These are phyloP conservation scores for Saprolegnia diclina DNA, from an alignment of 352 stramenopile species.

Conservation along the genomic window DNA sequence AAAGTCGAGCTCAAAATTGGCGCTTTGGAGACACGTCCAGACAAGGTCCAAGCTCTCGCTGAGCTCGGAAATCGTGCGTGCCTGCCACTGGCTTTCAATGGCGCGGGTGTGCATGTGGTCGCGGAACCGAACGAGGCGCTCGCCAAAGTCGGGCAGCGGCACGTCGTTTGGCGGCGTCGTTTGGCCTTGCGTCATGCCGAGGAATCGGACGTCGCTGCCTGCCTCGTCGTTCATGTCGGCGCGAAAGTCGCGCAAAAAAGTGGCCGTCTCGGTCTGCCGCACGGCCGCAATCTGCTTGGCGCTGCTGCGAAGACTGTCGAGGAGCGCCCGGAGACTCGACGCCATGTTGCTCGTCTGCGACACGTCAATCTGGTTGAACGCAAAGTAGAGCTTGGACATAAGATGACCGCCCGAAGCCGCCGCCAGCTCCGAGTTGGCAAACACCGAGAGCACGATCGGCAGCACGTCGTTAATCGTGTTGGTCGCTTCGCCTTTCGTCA, in stretches of 20 bases:
- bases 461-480: neutral
- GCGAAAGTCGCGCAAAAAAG: neutral
- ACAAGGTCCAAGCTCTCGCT: neutral
- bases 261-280: neutral
- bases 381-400: constrained; percentile 2
- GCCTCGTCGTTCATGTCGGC: neutral
- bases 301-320: neutral
- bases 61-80: neutral
- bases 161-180: neutral
- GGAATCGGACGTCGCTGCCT: neutral
- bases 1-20: neutral
- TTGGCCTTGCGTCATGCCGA: neutral
- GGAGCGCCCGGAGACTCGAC: neutral
- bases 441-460: neutral
- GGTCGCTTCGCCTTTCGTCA: neutral
- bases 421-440: neutral
- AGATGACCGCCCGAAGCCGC: neutral
- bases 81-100: neutral
- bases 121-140: neutral
- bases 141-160: neutral
- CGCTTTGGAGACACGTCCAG: neutral
- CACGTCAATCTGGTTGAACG: constrained; percentile 6
- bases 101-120: neutral
- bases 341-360: neutral
- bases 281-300: neutral